These are phyloP conservation scores for Suillus luteus DNA, from an alignment of 768 basidiomycete genomes.

Conservation along the genomic window DNA sequence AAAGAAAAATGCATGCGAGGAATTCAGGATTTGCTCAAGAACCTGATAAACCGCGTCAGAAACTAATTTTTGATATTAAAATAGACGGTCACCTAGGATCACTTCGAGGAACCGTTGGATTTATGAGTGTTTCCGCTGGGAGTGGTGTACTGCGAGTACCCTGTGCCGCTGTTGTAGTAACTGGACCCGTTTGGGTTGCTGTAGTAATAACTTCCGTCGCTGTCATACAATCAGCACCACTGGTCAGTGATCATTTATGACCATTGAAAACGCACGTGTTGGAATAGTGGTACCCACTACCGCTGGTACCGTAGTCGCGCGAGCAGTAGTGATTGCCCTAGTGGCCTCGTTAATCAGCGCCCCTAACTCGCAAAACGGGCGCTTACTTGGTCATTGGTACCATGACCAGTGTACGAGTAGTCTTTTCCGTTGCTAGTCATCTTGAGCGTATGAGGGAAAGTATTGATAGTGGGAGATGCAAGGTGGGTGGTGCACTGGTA, in stretches of 20 bases:
- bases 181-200: conserved; percentile 59
- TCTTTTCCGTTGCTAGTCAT: conserved; percentile 20
- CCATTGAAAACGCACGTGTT: conserved; percentile 44
- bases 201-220: conserved; percentile 66
- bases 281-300: conserved; percentile 60
- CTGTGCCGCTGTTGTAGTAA: conserved; percentile 56
- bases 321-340: conserved; percentile 66
- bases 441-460: neutral
- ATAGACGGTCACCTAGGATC: neutral
- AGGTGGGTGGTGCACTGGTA: neutral
- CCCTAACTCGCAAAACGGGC: neutral
- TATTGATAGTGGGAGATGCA: neutral
- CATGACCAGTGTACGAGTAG: conserved; percentile 47
- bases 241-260: neutral
- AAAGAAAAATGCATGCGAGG: neutral
- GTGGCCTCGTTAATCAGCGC: neutral
- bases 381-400: conserved; percentile 55
- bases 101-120: conserved; percentile 30
- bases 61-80: neutral
- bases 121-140: conserved; percentile 38
- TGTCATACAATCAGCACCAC: conserved; percentile 18
- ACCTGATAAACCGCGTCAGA: neutral
- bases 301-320: conserved; percentile 47
- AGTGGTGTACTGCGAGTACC: conserved; percentile 52
- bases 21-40: neutral